Evolutionary conservation across 2,329 filamentous ascomycete genomes (phyloP).

Genomic region (Alternaria panax): DNA sequence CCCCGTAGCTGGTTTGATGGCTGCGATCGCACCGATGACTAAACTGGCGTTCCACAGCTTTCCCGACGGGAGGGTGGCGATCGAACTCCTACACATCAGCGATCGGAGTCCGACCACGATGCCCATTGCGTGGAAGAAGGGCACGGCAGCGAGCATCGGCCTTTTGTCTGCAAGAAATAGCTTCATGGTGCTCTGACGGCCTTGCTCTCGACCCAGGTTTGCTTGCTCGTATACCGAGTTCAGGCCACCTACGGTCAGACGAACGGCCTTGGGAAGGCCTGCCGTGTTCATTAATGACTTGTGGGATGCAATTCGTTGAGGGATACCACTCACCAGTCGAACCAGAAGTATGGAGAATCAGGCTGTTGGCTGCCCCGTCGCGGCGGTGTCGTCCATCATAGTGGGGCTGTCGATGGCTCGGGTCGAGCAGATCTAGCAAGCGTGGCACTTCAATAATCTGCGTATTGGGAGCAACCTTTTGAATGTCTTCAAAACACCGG

Average conservation of each 20-base stretch:
- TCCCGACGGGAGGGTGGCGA: not conserved
- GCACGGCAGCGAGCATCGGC: not conserved
- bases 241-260: not conserved
- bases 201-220: not conserved
- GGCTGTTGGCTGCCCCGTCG: not conserved
- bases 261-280: slow-evolving; percentile 3
- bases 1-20: not conserved
- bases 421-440: not conserved
- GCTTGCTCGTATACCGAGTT: not conserved
- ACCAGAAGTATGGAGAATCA: slow-evolving; percentile 1
- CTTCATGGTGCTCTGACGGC: not conserved
- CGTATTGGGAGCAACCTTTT: not conserved
- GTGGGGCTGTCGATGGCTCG: not conserved
- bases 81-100: not conserved
- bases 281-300: not conserved
- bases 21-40: not conserved
- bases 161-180: not conserved
- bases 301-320: not conserved
- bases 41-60: not conserved
- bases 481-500: not conserved
- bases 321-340: not conserved
- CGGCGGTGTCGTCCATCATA: not conserved
- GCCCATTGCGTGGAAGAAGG: slow-evolving; percentile 2
- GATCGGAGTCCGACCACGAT: slow-evolving; percentile 1
- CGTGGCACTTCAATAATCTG: not conserved